phyloP scores from a whole-genome alignment of 768 basidiomycete species.

The Leccinellum rugosiceps region DNA sequence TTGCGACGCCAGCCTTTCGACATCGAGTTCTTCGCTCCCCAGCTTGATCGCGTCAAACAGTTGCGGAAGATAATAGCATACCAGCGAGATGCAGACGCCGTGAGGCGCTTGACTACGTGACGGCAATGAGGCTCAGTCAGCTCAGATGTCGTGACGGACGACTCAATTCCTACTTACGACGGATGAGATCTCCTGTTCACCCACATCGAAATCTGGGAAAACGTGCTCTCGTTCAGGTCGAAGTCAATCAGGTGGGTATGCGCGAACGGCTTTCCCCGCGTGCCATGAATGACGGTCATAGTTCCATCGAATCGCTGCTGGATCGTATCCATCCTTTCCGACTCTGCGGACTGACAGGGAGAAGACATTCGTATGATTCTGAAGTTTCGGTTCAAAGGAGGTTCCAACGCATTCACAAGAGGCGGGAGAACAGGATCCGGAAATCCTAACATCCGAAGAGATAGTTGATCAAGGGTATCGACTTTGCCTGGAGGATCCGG shows the following conservation, averaged over 20 bases:
- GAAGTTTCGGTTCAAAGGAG: conserved; percentile 19
- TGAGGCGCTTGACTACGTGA: conserved; percentile 31
- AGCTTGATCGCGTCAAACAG: conserved; percentile 15
- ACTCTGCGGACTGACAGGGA: neutral
- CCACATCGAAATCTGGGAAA: conserved; percentile 35
- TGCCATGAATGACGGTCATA: conserved; percentile 19
- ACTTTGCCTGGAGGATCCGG: neutral
- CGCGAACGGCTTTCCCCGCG: conserved; percentile 19
- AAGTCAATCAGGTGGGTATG: conserved; percentile 25
- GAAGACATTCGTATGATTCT: conserved; percentile 2
- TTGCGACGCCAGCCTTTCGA: conserved; percentile 21
- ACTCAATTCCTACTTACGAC: conserved; percentile 28
- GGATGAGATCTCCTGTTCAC: conserved; percentile 27
- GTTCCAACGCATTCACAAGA: conserved; percentile 8
- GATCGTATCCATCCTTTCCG: neutral
- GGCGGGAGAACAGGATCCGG: conserved; percentile 11
- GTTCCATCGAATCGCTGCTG: conserved; percentile 12
- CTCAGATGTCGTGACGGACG: neutral
- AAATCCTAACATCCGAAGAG: neutral
- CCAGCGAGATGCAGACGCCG: conserved; percentile 45
- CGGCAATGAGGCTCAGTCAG: neutral
- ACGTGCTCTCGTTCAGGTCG: conserved; percentile 27
- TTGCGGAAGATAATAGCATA: conserved; percentile 38
- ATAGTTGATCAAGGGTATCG: neutral
- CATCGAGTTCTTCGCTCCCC: conserved; percentile 12